A percentile compares a stretch with the other conserved stretches of the same genome.
Conservation (phyloP, 257 asterid genomes). For the Apocynum venetum region DNA sequence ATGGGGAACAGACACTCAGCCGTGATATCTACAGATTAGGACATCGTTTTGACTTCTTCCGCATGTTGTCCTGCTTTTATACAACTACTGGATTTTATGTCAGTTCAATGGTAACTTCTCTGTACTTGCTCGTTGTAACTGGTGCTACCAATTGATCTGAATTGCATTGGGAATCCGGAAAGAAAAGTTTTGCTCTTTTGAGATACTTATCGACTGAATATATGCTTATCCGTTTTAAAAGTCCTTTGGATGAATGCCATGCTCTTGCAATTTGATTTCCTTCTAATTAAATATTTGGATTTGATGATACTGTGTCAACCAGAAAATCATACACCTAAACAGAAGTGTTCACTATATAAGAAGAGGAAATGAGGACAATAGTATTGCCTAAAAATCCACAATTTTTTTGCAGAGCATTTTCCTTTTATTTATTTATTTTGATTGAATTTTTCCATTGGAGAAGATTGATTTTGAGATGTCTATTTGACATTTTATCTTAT, state of each 20-base stretch:
- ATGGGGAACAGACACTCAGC: conserved; percentile 93
- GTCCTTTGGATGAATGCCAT: no score
- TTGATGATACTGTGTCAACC: no score
- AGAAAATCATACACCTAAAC: neutral
- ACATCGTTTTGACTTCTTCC: conserved; percentile 95
- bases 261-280: no score
- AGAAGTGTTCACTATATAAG: neutral
- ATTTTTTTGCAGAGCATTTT: neutral
- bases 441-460: no score
- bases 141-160: neutral
- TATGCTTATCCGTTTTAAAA: neutral
- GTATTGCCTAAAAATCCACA: no score
- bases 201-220: neutral
- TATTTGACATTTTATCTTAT: neutral
- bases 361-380: neutral
- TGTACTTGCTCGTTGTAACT: conserved; percentile 1
- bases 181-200: neutral
- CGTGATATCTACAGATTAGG: conserved; percentile 95
- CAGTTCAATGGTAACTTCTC: conserved; percentile 78
- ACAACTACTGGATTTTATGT: conserved; percentile 88
- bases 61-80: conserved; percentile 80
- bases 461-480: neutral
- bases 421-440: neutral
- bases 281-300: no score
- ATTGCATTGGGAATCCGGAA: neutral